These are phyloP conservation scores for Trichoderma koningii DNA, from an alignment of 2,329 filamentous ascomycete species.

Conservation along the genomic window DNA sequence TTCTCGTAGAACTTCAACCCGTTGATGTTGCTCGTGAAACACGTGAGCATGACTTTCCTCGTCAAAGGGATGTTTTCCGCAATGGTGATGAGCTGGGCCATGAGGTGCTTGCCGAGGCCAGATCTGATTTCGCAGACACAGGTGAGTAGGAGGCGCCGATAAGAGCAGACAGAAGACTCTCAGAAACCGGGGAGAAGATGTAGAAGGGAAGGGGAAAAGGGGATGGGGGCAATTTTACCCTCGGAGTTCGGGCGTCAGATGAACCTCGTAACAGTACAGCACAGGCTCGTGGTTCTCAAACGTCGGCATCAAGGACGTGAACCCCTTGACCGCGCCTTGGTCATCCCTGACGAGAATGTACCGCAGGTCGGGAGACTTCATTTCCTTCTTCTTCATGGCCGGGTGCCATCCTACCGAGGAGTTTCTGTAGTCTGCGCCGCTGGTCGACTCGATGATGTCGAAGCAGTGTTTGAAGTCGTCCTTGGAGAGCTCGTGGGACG, in stretches of 20 bases:
- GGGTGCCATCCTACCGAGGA: constrained; percentile 67
- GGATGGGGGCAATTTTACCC: constrained; percentile 43
- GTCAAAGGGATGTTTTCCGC: constrained; percentile 57
- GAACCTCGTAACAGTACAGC: constrained; percentile 78
- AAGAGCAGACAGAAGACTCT: background rate
- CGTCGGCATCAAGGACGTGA: constrained; percentile 72
- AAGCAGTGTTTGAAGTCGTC: constrained; percentile 57
- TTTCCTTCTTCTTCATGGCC: constrained; percentile 63
- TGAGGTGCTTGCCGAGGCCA: constrained; percentile 63
- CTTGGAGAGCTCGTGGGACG: constrained; percentile 43
- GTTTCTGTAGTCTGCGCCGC: constrained; percentile 61
- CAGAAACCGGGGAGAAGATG: background rate
- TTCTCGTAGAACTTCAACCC: constrained; percentile 63
- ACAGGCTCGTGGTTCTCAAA: constrained; percentile 67
- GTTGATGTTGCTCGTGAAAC: constrained; percentile 62
- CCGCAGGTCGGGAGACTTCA: constrained; percentile 66
- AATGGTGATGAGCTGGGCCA: constrained; percentile 56
- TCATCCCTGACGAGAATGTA: constrained; percentile 63
- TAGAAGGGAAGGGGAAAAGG: background rate
- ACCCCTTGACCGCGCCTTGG: constrained; percentile 48
- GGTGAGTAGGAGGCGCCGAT: too few relatives aligned
- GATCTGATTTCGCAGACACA: constrained; percentile 44
- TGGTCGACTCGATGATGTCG: constrained; percentile 62
- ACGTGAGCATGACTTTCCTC: constrained; percentile 72
- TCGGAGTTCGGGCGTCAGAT: constrained; percentile 59